phyloP scores from a whole-genome alignment of 164 flowering plant species.

The Santalum album region DNA sequence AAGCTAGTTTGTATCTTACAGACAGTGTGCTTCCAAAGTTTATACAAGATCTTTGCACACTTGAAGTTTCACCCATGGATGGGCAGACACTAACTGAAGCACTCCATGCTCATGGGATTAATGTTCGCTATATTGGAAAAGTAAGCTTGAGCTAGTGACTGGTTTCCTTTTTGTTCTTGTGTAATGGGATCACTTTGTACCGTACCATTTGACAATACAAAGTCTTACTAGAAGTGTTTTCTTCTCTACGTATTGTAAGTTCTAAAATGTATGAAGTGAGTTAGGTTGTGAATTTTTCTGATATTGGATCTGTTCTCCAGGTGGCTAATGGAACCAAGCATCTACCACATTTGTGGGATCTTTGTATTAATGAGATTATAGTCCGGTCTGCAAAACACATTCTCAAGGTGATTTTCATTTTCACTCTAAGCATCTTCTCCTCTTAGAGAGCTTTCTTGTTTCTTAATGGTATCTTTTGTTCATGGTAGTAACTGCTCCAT shows the following conservation, averaged over 20 bases:
- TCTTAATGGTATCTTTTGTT: no score
- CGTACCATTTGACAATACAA: no score
- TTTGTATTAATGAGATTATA: conserved; percentile 72
- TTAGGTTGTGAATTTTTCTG: no score
- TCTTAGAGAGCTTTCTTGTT: not conserved
- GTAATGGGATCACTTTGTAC: not conserved
- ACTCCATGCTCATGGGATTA: conserved; percentile 97
- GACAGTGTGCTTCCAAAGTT: conserved; percentile 84
- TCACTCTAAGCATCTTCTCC: not conserved
- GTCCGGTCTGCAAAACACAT: conserved; percentile 92
- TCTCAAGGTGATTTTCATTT: conserved; percentile 53
- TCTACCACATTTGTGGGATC: conserved; percentile 91
- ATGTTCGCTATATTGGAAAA: conserved; percentile 90
- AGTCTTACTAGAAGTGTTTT: no score
- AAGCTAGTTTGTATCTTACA: conserved; percentile 60
- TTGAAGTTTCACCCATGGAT: conserved; percentile 99
- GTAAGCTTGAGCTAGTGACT: conserved; percentile 30
- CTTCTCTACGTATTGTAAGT: no score
- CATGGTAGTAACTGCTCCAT: no score
- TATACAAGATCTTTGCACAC: conserved; percentile 83
- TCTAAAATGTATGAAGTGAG: no score
- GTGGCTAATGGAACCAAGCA: conserved; percentile 78
- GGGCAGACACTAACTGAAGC: conserved; percentile 98
- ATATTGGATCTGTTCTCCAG: conserved; percentile 27
- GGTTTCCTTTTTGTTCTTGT: not conserved